These are phyloP conservation scores for Clavispora carvajalis DNA, from an alignment of 805 yeast genomes.

Conservation along the genomic window DNA sequence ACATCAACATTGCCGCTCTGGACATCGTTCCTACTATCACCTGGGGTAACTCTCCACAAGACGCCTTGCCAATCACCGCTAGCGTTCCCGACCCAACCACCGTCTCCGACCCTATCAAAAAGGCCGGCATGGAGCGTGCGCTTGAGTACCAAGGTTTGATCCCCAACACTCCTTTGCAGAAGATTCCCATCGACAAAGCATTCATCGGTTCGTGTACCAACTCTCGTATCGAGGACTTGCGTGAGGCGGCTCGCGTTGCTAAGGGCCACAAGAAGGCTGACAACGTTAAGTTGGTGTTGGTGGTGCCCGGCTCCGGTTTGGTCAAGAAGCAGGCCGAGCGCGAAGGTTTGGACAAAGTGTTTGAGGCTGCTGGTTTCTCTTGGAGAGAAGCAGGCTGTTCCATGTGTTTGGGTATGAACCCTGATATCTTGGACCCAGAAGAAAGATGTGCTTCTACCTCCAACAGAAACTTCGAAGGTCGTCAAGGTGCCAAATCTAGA, in stretches of 20 bases:
- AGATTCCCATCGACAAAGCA: conserved; percentile 82
- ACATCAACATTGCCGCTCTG: conserved; percentile 70
- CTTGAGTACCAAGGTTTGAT: conserved; percentile 85
- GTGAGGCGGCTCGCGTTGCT: conserved; percentile 92
- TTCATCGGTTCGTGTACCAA: conserved; percentile 98
- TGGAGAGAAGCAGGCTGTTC: conserved; percentile 99
- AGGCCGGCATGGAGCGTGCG: conserved; percentile 86
- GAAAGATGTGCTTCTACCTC: conserved; percentile 99
- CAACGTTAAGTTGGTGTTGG: conserved; percentile 74
- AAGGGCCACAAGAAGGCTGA: conserved; percentile 84
- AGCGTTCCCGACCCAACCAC: conserved; percentile 84
- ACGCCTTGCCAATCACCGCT: conserved; percentile 91
- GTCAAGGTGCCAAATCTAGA: conserved; percentile 95
- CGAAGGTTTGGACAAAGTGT: conserved; percentile 91
- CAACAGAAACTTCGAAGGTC: conserved; percentile 97
- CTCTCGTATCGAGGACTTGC: conserved; percentile 93
- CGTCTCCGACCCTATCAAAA: conserved; percentile 65
- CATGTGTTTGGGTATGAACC: conserved; percentile 99
- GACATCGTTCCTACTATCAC: conserved; percentile 95
- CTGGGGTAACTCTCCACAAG: conserved; percentile 99
- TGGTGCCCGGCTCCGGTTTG: conserved; percentile 97
- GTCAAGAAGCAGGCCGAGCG: conserved; percentile 90
- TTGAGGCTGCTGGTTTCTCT: conserved; percentile 88
- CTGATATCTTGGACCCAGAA: conserved; percentile 89
- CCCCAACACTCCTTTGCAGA: conserved; percentile 73